Conservation (phyloP, 768 basidiomycete species). For the Leccinum subgranulosum region DNA sequence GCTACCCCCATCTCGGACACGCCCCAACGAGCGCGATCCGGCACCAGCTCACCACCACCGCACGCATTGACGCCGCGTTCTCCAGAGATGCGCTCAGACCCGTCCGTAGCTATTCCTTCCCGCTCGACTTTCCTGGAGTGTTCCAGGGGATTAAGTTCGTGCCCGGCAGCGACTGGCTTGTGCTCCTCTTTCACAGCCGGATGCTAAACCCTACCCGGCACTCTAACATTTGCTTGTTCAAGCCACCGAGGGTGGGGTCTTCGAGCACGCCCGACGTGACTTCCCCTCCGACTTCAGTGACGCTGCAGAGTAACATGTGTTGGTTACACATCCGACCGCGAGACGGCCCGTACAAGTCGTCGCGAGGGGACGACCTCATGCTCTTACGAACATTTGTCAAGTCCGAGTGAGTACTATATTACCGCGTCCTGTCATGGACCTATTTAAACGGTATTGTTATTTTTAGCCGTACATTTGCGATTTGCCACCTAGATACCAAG, state of each 20-base stretch:
- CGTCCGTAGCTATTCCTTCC: conserved; percentile 24
- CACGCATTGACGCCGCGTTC: conserved; percentile 23
- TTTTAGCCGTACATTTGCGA: conserved; percentile 23
- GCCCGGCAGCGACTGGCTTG: conserved; percentile 29
- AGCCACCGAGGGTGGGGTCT: conserved; percentile 10
- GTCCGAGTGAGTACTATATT: conserved; percentile 18
- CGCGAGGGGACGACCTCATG: conserved; percentile 28
- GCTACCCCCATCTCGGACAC: conserved; percentile 24
- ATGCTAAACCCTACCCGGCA: conserved; percentile 27
- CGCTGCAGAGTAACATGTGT: conserved; percentile 30
- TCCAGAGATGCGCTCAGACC: conserved; percentile 11
- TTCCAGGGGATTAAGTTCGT: conserved; percentile 32
- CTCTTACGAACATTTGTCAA: conserved; percentile 27
- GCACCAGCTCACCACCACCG: conserved; percentile 22
- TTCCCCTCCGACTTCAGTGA: conserved; percentile 11
- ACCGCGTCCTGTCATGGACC: background rate
- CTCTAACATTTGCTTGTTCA: conserved; percentile 29
- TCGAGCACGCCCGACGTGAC: background rate
- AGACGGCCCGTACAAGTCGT: conserved; percentile 31
- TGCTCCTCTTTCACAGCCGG: conserved; percentile 31
- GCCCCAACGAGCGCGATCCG: conserved; percentile 21
- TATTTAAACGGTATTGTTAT: background rate
- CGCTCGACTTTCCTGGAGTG: conserved; percentile 28
- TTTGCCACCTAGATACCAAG: conserved; percentile 26
- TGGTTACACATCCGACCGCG: conserved; percentile 22